A percentile compares a stretch with the other conserved stretches of the same genome.
Conservation (phyloP, 2,329 filamentous ascomycete species). For the Fusarium nisikadoi region DNA sequence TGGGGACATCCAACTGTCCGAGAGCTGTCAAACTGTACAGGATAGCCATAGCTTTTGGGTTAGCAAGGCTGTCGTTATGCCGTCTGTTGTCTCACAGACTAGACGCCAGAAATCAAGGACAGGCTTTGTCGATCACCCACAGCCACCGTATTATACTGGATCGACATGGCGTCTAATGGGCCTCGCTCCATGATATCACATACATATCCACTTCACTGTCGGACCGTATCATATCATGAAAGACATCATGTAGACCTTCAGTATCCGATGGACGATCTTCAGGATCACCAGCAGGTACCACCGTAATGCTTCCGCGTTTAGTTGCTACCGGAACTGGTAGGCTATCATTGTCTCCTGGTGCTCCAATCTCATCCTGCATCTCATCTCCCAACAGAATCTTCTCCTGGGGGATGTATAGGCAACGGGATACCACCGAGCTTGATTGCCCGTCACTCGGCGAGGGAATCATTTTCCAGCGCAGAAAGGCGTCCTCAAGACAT, state of each 20-base stretch:
- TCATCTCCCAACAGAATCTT: not conserved
- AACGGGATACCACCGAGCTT: conserved; percentile 1
- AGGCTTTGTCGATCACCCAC: conserved; percentile 13
- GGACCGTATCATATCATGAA: conserved; percentile 26
- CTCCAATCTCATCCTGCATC: not conserved
- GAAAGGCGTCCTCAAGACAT: conserved; percentile 27
- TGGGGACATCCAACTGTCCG: not conserved
- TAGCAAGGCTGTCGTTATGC: conserved; percentile 6
- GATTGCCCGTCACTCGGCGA: not conserved
- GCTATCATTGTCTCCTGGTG: not conserved
- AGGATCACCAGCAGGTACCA: not conserved
- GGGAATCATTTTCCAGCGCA: conserved; percentile 21
- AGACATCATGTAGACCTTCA: not conserved
- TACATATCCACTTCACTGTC: conserved; percentile 10
- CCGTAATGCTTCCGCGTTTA: not conserved
- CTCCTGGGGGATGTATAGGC: conserved; percentile 1
- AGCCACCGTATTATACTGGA: conserved; percentile 16
- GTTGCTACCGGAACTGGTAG: not conserved
- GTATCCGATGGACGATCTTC: conserved; percentile 4
- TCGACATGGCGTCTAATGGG: conserved; percentile 11
- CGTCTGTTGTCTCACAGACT: not conserved
- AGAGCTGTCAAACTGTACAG: not conserved
- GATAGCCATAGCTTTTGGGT: not conserved
- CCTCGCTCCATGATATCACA: conserved; percentile 6
- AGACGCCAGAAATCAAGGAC: conserved; percentile 6